These are phyloP conservation scores for Berberis vulgaris DNA, from an alignment of 164 flowering plant species.

Conservation along the genomic window DNA sequence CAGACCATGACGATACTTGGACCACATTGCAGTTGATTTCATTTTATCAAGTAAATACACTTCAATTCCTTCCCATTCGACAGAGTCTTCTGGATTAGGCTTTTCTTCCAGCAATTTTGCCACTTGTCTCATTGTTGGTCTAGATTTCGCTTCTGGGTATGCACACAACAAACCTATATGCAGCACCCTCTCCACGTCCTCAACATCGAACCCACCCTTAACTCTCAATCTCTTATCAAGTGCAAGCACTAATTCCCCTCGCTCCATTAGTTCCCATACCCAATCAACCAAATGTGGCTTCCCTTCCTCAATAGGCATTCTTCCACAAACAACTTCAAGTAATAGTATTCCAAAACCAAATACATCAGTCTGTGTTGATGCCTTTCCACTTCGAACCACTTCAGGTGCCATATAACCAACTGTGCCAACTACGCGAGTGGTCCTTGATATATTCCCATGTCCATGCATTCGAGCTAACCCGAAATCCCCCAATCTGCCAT, in stretches of 20 bases:
- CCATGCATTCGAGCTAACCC: conserved; percentile 59
- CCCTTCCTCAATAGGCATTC: conserved; percentile 52
- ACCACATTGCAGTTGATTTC: conserved; percentile 24
- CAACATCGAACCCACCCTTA: conserved; percentile 26
- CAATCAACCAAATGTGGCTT: conserved; percentile 39
- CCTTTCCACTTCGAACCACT: conserved; percentile 41
- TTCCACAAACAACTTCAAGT: conserved; percentile 55
- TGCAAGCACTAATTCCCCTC: conserved; percentile 25
- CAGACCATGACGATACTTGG: not conserved
- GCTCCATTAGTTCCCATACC: conserved; percentile 30
- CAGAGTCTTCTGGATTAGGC: conserved; percentile 15
- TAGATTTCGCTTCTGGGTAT: conserved; percentile 31
- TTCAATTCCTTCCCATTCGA: conserved; percentile 29
- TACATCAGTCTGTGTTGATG: conserved; percentile 48
- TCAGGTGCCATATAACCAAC: conserved; percentile 68
- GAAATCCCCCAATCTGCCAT: conserved; percentile 60
- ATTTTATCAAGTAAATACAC: conserved; percentile 21
- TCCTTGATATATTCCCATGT: conserved; percentile 33
- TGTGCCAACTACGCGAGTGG: conserved; percentile 56
- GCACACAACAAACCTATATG: conserved; percentile 53
- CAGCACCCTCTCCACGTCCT: conserved; percentile 40
- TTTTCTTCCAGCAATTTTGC: conserved; percentile 44
- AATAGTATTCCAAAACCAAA: conserved; percentile 51
- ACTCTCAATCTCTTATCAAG: conserved; percentile 29
- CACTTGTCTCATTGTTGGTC: conserved; percentile 66